Conservation (phyloP, 441 rosid genomes). For the Bruguiera hainesii region DNA sequence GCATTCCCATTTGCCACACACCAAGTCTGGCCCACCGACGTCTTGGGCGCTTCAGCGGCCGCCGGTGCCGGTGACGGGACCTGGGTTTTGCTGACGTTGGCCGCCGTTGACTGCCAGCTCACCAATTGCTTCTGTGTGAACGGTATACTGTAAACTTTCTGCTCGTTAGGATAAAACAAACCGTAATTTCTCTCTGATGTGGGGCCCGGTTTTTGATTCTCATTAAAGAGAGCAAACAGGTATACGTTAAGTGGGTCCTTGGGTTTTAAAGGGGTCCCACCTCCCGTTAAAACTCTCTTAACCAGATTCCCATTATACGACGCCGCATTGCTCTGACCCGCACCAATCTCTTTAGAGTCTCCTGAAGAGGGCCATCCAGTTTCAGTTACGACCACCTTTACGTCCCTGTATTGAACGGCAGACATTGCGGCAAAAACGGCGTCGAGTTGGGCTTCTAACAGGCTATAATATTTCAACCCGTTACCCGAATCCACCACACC, state of each 20-base stretch:
- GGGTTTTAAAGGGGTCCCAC: conserved; percentile 75
- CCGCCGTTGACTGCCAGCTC: conserved; percentile 33
- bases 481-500: conserved; percentile 75
- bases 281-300: conserved; percentile 62
- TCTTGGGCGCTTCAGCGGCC: conserved; percentile 30
- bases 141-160: conserved; percentile 66
- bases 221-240: conserved; percentile 83
- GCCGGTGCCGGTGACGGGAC: conserved; percentile 45
- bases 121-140: conserved; percentile 42
- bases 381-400: conserved; percentile 64
- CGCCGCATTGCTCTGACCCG: conserved; percentile 60
- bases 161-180: conserved; percentile 63
- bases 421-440: conserved; percentile 85
- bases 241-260: conserved; percentile 71
- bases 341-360: conserved; percentile 69
- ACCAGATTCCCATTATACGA: conserved; percentile 83
- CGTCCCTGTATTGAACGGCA: conserved; percentile 49
- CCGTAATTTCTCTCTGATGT: conserved; percentile 86
- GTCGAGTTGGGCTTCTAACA: conserved; percentile 82
- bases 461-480: conserved; percentile 61
- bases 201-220: conserved; percentile 70
- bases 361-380: conserved; percentile 94
- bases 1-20: conserved; percentile 70
- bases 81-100: conserved; percentile 24
- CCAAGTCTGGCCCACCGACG: conserved; percentile 58